phyloP scores from a whole-genome alignment of 768 basidiomycete species.

The Amanita phalloides region DNA sequence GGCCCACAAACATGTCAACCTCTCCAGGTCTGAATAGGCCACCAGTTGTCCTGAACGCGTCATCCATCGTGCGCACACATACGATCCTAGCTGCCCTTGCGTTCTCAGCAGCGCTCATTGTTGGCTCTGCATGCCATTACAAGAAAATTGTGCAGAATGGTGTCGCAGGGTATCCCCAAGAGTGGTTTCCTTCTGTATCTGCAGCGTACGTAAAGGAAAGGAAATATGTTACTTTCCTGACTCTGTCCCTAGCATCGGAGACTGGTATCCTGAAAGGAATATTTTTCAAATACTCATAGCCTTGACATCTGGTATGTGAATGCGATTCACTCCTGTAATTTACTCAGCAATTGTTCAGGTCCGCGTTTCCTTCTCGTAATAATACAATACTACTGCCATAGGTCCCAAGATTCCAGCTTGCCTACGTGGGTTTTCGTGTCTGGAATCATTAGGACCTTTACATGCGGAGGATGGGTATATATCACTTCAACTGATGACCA shows the following conservation, averaged over 20 bases:
- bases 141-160: conserved; percentile 79
- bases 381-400: conserved; percentile 51
- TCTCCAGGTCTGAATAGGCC: neutral
- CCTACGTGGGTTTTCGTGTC: conserved; percentile 43
- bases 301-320: conserved; percentile 52
- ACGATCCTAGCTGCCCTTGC: conserved; percentile 56
- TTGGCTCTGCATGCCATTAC: conserved; percentile 68
- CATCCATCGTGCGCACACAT: conserved; percentile 51
- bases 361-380: conserved; percentile 63
- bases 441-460: conserved; percentile 64
- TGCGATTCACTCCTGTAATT: neutral
- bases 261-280: conserved; percentile 83
- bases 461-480: conserved; percentile 89
- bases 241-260: conserved; percentile 55
- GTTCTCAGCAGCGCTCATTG: conserved; percentile 49
- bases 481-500: conserved; percentile 81
- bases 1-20: neutral
- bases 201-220: conserved; percentile 45
- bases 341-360: conserved; percentile 24
- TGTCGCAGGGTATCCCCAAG: conserved; percentile 72
- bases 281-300: conserved; percentile 86
- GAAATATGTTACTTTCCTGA: conserved; percentile 3
- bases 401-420: conserved; percentile 27
- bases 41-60: conserved; percentile 30
- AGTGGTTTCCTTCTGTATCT: conserved; percentile 89